Base-by-base conservation (phyloP, 2,329 filamentous ascomycete species). In the Knoxdaviesia capensis region DNA sequence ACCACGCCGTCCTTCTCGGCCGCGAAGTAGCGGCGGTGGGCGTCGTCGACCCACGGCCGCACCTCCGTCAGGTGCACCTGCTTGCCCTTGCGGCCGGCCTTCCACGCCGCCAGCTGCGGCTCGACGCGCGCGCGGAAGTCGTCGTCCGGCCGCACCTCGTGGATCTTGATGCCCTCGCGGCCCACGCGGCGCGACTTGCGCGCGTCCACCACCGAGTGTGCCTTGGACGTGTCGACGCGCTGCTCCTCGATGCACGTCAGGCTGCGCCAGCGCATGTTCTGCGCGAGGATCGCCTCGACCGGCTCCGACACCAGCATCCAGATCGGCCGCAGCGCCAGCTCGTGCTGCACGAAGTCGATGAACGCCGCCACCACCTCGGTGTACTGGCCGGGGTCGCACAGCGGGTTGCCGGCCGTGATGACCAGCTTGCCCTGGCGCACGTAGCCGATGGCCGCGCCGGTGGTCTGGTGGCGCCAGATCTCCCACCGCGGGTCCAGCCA, bases 31-130 rank as follows among this genome's bases (percentile, higher is more conserved):
- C 84, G 80, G 10, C 87, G 76, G 55, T 94, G 86, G 47, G 74
- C 73, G 53, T 72, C 66, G 50, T 94, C 85, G 47, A 87, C 69
- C 86, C 87, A 94, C 1, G 87, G 86, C 31, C 77, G 76, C 32
- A 94, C 83, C 54, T 93, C 81, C 4, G 87, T 94, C 41, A 94
- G 65, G 57, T 94, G 87, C 31, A 94, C 80, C 58, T 94, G 87
- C 47, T 65, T 71, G 49, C 85, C 85, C 61, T 85, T 87, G 51
- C 87, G 80, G 54, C 71, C 72, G 42, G 68, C 63, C 52, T 87
- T 74, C 87, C 87, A 94, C 45, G 84, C 79, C 45, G 74, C 61
- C 43, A 94, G 79, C 34, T 80, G 73, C 46, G 70, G 66, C 54
- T 94, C 77, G 44, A 80, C 71, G 49, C 80, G 78, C 41, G 68